These are phyloP conservation scores for Phoma sp. DNA, from an alignment of 2,329 filamentous ascomycete genomes.

Conservation along the genomic window DNA sequence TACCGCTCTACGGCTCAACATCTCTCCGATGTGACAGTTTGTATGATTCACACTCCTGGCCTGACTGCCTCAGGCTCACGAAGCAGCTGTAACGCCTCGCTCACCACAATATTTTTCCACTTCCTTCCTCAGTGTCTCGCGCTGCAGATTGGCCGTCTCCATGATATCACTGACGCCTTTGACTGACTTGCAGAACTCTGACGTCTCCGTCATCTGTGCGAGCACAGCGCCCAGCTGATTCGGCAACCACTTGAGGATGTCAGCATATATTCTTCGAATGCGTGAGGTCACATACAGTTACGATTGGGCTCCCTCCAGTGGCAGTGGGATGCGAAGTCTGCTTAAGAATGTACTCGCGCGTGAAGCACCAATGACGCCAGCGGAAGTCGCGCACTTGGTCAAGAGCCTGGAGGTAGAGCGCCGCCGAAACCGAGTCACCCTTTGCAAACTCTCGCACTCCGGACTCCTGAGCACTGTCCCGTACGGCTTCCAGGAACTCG, in stretches of 20 bases:
- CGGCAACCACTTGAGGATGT: conserved; percentile 67
- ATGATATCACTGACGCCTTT: conserved; percentile 67
- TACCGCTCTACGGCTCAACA: not conserved
- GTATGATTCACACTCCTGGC: conserved; percentile 1
- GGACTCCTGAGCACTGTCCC: conserved; percentile 57
- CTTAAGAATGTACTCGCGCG: conserved; percentile 83
- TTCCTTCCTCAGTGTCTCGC: conserved; percentile 72
- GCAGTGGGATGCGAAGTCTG: conserved; percentile 77
- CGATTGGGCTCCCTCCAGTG: conserved; percentile 80
- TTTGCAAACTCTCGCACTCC: conserved; percentile 67
- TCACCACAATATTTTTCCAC: conserved; percentile 77
- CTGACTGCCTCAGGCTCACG: conserved; percentile 20
- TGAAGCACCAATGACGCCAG: conserved; percentile 87
- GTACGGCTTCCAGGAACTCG: conserved; percentile 78
- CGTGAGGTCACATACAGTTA: conserved; percentile 59
- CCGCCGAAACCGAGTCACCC: conserved; percentile 64
- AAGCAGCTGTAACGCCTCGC: conserved; percentile 51
- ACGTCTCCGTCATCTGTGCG: conserved; percentile 69
- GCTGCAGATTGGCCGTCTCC: conserved; percentile 69
- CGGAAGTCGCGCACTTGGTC: conserved; percentile 82
- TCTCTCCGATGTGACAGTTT: not conserved
- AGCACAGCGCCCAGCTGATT: conserved; percentile 81
- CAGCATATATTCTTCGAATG: not conserved
- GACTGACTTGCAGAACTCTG: conserved; percentile 54
- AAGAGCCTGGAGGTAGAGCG: conserved; percentile 59